Base-by-base conservation (phyloP, 805 yeast genomes). In the Candida qinlingensis region DNA sequence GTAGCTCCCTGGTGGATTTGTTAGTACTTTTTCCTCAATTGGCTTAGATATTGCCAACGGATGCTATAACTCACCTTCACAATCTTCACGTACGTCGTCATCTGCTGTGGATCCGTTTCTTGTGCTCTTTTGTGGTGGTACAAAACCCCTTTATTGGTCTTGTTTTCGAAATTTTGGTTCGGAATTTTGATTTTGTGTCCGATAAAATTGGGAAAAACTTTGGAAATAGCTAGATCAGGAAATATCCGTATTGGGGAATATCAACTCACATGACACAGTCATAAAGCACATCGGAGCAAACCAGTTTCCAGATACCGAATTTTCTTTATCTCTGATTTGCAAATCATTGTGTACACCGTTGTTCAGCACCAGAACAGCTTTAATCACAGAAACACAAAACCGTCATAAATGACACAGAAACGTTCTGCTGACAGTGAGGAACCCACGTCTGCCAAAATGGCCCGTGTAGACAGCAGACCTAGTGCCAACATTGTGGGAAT, bases 81-180 rank as follows among this genome's bases (percentile, higher is more conserved):
- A 50, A 85, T 72, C 67, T 85, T 86, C 53, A 83, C 84, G 61
- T 81, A 83, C 1, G 86, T 79, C 2, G 85, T 79, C 86, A 80
- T 79, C 19, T 25, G 7, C 10, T 10, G 12, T 8, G 34, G 11
- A 31, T 31, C 34, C 11, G 8, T 11, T 31, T 31, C 34, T 8
- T 3, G 34, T 11, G 34, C 34, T 19, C 34, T 31, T 31, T 31
- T 31, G 38, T 36, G 8, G 19, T n/a, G 38, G n/a, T 36, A 8
- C 11, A 11, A 31, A 31, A 8, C 35, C 36, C 13, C 6, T 37
- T 37, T 19, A n/a, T 13, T 19, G 10, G 39, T 26, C 11, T 39
- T 28, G 13, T n/a, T 39, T 10, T 13, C 38, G 9, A 7, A n/a
- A n/a, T 36, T 36, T 36, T 36, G 7, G 19, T 19, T 19, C 19